Evolutionary conservation across 1,284 basidiomycete genomes (phyloP).

Genomic region (Heliocybe sulcata): DNA sequence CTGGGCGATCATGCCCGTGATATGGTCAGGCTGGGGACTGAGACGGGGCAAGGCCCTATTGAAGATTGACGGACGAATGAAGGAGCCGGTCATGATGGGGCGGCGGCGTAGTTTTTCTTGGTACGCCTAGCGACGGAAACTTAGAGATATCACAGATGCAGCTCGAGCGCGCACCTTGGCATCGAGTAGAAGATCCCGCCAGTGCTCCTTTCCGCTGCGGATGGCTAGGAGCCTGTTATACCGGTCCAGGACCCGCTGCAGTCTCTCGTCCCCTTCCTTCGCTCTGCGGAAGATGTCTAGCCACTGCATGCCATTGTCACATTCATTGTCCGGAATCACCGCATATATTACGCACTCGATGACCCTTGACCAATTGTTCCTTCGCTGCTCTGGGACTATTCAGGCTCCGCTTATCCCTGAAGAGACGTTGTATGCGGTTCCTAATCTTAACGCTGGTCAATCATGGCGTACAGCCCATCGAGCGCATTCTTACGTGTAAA

Average conservation of each 20-base stretch:
- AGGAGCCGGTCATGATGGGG: conserved; percentile 63
- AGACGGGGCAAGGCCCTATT: conserved; percentile 70
- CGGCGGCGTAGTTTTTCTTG: conserved; percentile 41
- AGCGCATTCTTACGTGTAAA: conserved; percentile 37
- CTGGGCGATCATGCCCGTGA: conserved; percentile 62
- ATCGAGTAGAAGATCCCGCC: conserved; percentile 35
- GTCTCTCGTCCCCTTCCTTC: conserved; percentile 39
- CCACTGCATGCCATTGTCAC: conserved; percentile 36
- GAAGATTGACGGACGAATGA: conserved; percentile 51
- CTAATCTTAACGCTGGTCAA: conserved; percentile 35
- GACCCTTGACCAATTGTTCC: conserved; percentile 37
- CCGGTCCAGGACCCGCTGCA: conserved; percentile 38
- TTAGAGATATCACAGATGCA: not conserved
- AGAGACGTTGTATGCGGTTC: conserved; percentile 46
- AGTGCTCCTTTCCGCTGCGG: conserved; percentile 41
- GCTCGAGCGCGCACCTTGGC: conserved; percentile 38
- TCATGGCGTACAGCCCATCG: conserved; percentile 1
- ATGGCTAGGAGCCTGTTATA: conserved; percentile 47
- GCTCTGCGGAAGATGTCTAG: conserved; percentile 51
- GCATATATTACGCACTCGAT: conserved; percentile 35
- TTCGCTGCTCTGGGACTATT: conserved; percentile 42
- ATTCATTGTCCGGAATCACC: not conserved
- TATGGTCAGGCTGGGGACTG: conserved; percentile 63
- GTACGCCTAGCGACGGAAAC: conserved; percentile 31
- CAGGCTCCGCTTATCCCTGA: conserved; percentile 41